A percentile compares a stretch with the other conserved stretches of the same genome.
phyloP scores from a whole-genome alignment of 257 asterid species.

The Salvia hispanica region DNA sequence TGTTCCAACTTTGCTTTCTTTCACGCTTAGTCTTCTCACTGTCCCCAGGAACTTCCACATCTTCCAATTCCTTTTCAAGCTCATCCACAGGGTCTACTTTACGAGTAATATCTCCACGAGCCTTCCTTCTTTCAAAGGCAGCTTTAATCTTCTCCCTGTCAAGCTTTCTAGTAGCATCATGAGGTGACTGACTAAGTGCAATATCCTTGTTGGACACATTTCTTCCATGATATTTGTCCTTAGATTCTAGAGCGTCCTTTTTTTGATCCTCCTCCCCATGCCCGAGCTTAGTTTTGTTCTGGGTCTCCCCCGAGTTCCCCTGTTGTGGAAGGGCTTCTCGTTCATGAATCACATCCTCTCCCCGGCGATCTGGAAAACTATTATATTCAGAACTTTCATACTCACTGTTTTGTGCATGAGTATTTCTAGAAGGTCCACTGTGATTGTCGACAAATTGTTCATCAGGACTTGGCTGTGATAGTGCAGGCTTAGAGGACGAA shows the following conservation, averaged over 20 bases:
- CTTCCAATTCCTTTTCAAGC: conserved; percentile 80
- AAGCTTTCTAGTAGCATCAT: conserved; percentile 53
- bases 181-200: conserved; percentile 56
- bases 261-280: conserved; percentile 36
- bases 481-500: conserved; percentile 48
- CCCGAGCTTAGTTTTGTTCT: conserved; percentile 37
- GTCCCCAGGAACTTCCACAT: conserved; percentile 66
- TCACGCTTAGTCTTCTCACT: conserved; percentile 54
- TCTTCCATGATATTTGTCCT: conserved; percentile 53
- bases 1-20: conserved; percentile 50
- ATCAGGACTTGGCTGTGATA: conserved; percentile 41
- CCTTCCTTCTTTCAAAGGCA: conserved; percentile 69
- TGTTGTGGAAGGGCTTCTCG: conserved; percentile 40
- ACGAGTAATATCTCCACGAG: conserved; percentile 63
- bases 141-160: conserved; percentile 84
- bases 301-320: conserved; percentile 39
- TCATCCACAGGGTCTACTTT: conserved; percentile 65
- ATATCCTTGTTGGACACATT: conserved; percentile 44
- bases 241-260: conserved; percentile 46
- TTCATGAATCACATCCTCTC: conserved; percentile 49
- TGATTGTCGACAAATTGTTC: conserved; percentile 37
- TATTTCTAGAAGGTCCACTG: conserved; percentile 34
- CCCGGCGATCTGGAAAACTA: conserved; percentile 19
- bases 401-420: conserved; percentile 39
- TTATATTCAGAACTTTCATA: conserved; percentile 35